phyloP scores from a whole-genome alignment of 371 early-diverging fungal species.

The Haplosporangium sp. region DNA sequence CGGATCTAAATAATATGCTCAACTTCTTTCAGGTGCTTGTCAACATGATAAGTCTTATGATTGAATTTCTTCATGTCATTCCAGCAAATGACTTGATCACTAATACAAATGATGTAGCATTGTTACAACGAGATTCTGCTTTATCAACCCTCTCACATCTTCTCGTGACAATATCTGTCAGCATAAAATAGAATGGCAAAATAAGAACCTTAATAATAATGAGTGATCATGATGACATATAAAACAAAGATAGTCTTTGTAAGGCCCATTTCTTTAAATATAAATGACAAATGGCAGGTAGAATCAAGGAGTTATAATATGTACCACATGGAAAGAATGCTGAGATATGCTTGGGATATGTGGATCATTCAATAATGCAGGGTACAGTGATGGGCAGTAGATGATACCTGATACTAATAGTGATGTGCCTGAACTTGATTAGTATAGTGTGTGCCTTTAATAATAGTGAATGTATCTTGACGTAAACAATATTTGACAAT shows the following conservation, averaged over 20 bases:
- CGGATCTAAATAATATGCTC: background rate
- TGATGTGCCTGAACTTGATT: background rate
- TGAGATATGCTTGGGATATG: background rate
- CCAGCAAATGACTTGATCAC: background rate
- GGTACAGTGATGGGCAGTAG: background rate
- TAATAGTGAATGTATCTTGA: background rate
- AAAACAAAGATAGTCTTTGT: background rate
- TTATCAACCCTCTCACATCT: too few species aligned
- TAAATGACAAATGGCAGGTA: background rate
- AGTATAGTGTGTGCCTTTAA: background rate
- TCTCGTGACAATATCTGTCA: background rate
- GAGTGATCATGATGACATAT: background rate
- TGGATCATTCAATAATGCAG: background rate
- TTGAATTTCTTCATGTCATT: too few species aligned
- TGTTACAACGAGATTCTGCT: too few species aligned
- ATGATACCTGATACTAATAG: background rate
- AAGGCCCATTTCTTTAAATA: background rate
- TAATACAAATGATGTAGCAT: background rate
- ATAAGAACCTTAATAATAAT: background rate
- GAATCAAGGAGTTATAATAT: background rate
- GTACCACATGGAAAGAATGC: background rate
- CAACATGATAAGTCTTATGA: background rate
- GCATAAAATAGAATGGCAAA: constrained; percentile 1
- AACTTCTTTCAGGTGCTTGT: background rate
- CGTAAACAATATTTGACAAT: background rate